Evolutionary conservation across 2,329 filamentous ascomycete species (phyloP).

Genomic region (Trichoderma afroharzianum): DNA sequence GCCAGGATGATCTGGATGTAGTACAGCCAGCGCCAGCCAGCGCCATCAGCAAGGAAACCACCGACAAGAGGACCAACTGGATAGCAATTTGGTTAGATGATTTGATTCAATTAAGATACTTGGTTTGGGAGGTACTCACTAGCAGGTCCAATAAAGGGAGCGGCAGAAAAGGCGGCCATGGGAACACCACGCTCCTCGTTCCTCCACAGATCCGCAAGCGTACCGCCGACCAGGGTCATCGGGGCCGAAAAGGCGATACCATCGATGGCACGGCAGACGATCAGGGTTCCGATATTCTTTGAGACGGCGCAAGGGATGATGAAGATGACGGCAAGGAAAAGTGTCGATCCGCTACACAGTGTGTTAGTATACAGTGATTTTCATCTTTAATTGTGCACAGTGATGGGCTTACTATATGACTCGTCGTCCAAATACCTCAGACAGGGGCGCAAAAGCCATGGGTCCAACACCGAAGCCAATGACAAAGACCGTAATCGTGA

Average conservation of each 20-base stretch:
- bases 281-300: slow-evolving; percentile 70
- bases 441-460: slow-evolving; percentile 75
- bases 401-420: slow-evolving; percentile 57
- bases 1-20: slow-evolving; percentile 81
- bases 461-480: slow-evolving; percentile 78
- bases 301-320: slow-evolving; percentile 76
- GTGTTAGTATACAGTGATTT: slow-evolving; percentile 14
- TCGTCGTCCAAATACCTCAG: slow-evolving; percentile 69
- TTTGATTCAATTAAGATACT: neutral
- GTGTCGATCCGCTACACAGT: slow-evolving; percentile 48
- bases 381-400: neutral
- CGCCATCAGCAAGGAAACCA: slow-evolving; percentile 67
- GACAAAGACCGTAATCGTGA: slow-evolving; percentile 74
- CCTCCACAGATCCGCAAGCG: slow-evolving; percentile 77
- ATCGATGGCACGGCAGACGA: slow-evolving; percentile 73
- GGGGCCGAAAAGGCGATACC: slow-evolving; percentile 82
- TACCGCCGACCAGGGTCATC: slow-evolving; percentile 82
- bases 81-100: neutral
- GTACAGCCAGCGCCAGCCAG: slow-evolving; percentile 80
- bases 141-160: slow-evolving; percentile 78
- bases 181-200: slow-evolving; percentile 81
- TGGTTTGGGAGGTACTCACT: slow-evolving; percentile 35
- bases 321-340: slow-evolving; percentile 70
- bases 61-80: slow-evolving; percentile 68
- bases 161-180: slow-evolving; percentile 81